Percentiles rank a stretch among this genome's conserved stretches.
phyloP scores from a whole-genome alignment of 1,284 basidiomycete species.

The Heterobasidion occidentale region DNA sequence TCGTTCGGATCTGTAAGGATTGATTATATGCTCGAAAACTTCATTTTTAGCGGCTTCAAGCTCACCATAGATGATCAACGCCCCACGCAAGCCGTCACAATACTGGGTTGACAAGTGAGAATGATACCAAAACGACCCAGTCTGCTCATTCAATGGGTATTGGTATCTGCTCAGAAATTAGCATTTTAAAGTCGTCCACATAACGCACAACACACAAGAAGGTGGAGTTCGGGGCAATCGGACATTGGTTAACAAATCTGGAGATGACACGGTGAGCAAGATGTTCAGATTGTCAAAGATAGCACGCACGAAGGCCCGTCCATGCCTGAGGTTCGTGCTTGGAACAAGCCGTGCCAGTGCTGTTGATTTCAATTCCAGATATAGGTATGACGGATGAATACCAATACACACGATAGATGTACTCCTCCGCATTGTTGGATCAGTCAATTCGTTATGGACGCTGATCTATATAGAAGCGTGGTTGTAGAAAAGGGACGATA shows the following conservation, averaged over 20 bases:
- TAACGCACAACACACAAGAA: too few relatives aligned
- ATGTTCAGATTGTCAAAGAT: constrained; percentile 27
- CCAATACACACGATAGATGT: constrained; percentile 18
- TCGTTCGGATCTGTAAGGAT: constrained; percentile 22
- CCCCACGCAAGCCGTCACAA: constrained; percentile 30
- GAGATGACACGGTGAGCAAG: constrained; percentile 9
- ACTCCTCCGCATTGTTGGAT: constrained; percentile 23
- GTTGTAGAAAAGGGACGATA: constrained; percentile 2
- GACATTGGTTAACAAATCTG: constrained; percentile 39
- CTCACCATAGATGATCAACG: constrained; percentile 29
- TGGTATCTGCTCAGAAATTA: constrained; percentile 17
- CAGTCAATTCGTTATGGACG: constrained; percentile 24
- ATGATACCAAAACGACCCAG: constrained; percentile 20
- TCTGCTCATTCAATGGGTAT: constrained; percentile 15
- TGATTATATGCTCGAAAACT: neutral
- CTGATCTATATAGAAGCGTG: constrained; percentile 20
- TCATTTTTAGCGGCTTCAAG: neutral
- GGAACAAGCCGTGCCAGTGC: neutral
- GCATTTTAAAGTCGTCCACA: constrained; percentile 29
- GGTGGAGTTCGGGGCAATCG: constrained; percentile 33
- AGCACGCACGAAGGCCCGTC: constrained; percentile 15
- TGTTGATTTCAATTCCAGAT: constrained; percentile 10
- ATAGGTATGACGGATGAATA: too few relatives aligned
- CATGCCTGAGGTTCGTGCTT: neutral
- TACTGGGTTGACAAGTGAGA: constrained; percentile 28